Base-by-base conservation (phyloP, 2,329 filamentous ascomycete genomes). In the Clarireedia hainanense region DNA sequence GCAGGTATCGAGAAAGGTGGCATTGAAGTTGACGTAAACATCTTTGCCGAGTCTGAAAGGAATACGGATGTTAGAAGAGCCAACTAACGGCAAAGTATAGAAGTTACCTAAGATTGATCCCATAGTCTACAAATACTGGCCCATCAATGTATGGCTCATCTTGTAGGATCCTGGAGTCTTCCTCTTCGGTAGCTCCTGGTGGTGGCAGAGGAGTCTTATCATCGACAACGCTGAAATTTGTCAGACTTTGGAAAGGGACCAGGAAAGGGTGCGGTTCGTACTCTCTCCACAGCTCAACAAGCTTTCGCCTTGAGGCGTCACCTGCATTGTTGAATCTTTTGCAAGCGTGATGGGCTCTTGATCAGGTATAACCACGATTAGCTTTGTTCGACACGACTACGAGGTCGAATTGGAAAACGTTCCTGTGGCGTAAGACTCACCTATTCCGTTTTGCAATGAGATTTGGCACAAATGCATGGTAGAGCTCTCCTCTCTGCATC, bases 21-120 rank as follows among this genome's bases (percentile, higher is more conserved):
- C 85, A 70, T 89, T 85, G 68, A 79, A 84, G 72, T 87, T 95
- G 68, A 95, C 78, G 65, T 84, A 94, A 14, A 88, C 87, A 54
- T 83, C 82, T 46, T 80, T 73, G 17, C 88, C 89, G 6, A 91
- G 69, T 56, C 77, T 79, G 57, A 23, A 37, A 26, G 23, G 15
- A 42, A 3, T 40, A 52, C 61, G 46, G 60, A 51, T 42, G 56
- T 26, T 37, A 27, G 20, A 12, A 30, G 23, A 47, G 20, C 20
- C 20, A 20, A 43, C 15, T 37, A 45, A 12, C 23, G 5, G 12
- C 47, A 50, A 27, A 43, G 34, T 40, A 45, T 27, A 26, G 20
- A 15, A 61, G 68, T 46, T 68, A 79, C 76, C 72, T 80, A 47
- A 92, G 74, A 60, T 94, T 91, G 64, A 78, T 84, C 3, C 90